Conservation (phyloP, 176 grass and related monocot species). For the Aegilops speltoides region DNA sequence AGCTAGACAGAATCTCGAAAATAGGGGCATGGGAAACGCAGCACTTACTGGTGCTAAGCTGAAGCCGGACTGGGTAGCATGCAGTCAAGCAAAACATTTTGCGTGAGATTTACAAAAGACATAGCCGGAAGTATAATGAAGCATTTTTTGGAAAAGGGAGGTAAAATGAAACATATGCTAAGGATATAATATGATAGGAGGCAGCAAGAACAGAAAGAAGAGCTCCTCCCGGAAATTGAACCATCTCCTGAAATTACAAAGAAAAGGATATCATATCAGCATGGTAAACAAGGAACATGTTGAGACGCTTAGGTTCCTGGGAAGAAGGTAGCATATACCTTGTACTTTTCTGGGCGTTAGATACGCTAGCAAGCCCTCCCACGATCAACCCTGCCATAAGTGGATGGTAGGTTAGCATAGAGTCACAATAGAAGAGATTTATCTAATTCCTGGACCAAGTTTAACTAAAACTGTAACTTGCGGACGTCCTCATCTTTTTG, state of each 20-base stretch:
- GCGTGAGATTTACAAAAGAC: background rate
- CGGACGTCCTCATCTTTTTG: background rate
- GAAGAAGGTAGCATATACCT: slow-evolving; percentile 38
- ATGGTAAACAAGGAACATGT: background rate
- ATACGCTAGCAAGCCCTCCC: slow-evolving; percentile 75
- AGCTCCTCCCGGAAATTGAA: slow-evolving; percentile 95
- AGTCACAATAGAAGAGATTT: background rate
- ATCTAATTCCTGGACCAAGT: background rate
- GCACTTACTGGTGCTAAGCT: slow-evolving; percentile 79
- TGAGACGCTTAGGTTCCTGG: background rate
- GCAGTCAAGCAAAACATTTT: slow-evolving; percentile 69
- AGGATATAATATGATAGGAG: slow-evolving; percentile 99
- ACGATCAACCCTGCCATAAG: slow-evolving; percentile 63
- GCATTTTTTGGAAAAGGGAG: background rate
- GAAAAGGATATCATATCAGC: background rate
- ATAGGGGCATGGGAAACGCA: background rate
- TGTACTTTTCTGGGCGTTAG: slow-evolving; percentile 63
- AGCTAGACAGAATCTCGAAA: background rate
- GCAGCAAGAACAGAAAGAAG: slow-evolving; percentile 89
- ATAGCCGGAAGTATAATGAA: slow-evolving; percentile 6
- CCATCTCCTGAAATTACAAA: slow-evolving; percentile 69
- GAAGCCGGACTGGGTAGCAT: slow-evolving; percentile 82
- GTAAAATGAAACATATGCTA: slow-evolving; percentile 8
- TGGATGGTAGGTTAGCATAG: background rate
- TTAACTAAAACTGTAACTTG: background rate